phyloP scores from a whole-genome alignment of 2,329 filamentous ascomycete species.

The Penicillium vulpinum region DNA sequence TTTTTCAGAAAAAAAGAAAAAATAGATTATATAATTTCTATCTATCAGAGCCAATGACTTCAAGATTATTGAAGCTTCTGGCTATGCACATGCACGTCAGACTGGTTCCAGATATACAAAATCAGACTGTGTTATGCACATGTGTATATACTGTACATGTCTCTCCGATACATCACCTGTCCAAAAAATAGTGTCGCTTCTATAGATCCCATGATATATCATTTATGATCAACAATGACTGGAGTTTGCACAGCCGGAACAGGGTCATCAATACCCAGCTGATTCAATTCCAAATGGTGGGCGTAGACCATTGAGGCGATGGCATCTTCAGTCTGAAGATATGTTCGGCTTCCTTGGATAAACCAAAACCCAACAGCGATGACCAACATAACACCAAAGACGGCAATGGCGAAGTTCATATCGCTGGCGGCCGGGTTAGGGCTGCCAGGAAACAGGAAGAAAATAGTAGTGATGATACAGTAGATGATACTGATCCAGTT shows the following conservation, averaged over 20 bases:
- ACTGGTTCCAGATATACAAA: neutral
- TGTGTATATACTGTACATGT: neutral
- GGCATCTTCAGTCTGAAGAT: slow-evolving; percentile 37
- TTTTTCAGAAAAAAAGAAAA: neutral
- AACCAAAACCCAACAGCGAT: slow-evolving; percentile 55
- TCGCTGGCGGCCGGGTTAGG: slow-evolving; percentile 51
- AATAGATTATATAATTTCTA: neutral
- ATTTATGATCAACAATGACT: neutral
- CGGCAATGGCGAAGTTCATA: slow-evolving; percentile 61
- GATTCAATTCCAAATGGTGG: slow-evolving; percentile 25
- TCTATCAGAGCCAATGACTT: neutral
- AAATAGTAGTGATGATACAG: slow-evolving; percentile 54
- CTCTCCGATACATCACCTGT: neutral
- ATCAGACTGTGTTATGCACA: neutral
- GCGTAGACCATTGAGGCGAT: slow-evolving; percentile 31
- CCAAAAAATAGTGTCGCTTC: neutral
- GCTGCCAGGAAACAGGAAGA: slow-evolving; percentile 55
- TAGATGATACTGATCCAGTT: slow-evolving; percentile 56
- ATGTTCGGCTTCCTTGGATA: slow-evolving; percentile 45
- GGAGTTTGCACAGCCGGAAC: neutral
- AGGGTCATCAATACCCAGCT: neutral
- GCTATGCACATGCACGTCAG: neutral
- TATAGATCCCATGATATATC: neutral
- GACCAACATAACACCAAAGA: slow-evolving; percentile 57
- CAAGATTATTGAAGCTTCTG: neutral